Evolutionary conservation across 257 asterid species (phyloP).

Genomic region (Solanum verrucosum): DNA sequence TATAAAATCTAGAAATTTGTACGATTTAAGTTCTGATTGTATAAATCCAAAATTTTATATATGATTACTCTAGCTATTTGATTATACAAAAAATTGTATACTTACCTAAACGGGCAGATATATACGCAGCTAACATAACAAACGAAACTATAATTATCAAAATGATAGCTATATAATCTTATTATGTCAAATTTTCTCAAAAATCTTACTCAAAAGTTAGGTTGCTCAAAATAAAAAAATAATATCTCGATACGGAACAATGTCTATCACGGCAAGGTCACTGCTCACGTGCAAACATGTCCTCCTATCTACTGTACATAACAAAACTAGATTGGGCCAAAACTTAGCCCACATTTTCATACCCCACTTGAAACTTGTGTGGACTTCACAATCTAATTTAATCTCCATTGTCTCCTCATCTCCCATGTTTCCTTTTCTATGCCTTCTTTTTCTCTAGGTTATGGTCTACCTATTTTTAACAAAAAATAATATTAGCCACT

Average conservation of each 20-base stretch:
- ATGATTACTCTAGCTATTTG: no score
- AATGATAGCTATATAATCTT: no score
- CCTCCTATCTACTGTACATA: slow-evolving; percentile 18
- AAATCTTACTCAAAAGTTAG: background rate
- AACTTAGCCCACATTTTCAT: background rate
- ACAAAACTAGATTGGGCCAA: slow-evolving; percentile 14
- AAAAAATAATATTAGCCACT: background rate
- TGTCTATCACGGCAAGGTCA: no score
- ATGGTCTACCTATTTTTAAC: background rate
- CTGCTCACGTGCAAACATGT: slow-evolving; percentile 1
- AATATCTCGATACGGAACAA: no score
- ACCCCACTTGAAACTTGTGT: background rate
- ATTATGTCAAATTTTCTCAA: no score
- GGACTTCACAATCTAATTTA: slow-evolving; percentile 13
- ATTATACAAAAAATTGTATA: no score
- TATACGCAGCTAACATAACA: no score
- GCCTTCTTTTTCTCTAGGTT: background rate
- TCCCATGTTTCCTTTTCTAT: background rate
- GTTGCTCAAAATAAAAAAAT: background rate
- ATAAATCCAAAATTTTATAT: no score
- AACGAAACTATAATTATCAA: no score
- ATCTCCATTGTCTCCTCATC: slow-evolving; percentile 21
- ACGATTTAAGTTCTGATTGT: no score
- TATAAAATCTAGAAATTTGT: no score
- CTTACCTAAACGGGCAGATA: no score